Evolutionary conservation across 768 basidiomycete genomes (phyloP), one percentile per base, ranked within the genome.

Genomic region (Pulveroboletus sp.): DNA sequence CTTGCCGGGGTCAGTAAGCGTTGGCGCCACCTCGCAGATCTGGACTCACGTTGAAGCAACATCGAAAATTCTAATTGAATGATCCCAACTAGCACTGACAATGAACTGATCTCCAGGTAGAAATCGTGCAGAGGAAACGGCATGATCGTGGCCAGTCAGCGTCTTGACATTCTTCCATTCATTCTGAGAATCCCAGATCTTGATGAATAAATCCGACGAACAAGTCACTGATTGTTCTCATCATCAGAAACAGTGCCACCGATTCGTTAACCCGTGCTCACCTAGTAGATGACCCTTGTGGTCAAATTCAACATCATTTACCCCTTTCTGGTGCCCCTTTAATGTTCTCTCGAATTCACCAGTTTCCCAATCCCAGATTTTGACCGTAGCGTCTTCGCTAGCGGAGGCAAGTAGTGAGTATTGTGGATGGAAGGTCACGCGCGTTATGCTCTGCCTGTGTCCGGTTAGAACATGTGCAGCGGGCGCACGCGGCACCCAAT

Each of bases 311-410:
- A 89, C 82, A 69, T 93, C 93, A 65, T 81, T 82, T 27, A 94
- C 84, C 17, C 85, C 81, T 65, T 89, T 90, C 31, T 93, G 94
- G 72, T 95, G 93, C 7, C 92, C 89, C 69, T 93, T 94, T 51
- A 94, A 69, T 9, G 93, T 94, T 56, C 90, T 72, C 68, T 95
- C 93, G 65, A 93, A 88, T 58, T 94, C 92, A 37, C 93, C 93
- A 28, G 88, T 86, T 66, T 95, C 93, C 92, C 92, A 95, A 60
- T 95, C 93, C 92, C 93, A 94, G 41, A 94, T 83, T 74, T 94
- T 94, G 57, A 94, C 78, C 1, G 84, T 93, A 44, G 89, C 78
- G 63, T 95, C 93, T 63, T 92, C 91, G 58, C 89, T 91, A 13
- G 89, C 89, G 35, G 84, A 87, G 18, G 87, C 93, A 39, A 94